Conservation (phyloP, 257 asterid genomes). For the Solanum microdontum region DNA sequence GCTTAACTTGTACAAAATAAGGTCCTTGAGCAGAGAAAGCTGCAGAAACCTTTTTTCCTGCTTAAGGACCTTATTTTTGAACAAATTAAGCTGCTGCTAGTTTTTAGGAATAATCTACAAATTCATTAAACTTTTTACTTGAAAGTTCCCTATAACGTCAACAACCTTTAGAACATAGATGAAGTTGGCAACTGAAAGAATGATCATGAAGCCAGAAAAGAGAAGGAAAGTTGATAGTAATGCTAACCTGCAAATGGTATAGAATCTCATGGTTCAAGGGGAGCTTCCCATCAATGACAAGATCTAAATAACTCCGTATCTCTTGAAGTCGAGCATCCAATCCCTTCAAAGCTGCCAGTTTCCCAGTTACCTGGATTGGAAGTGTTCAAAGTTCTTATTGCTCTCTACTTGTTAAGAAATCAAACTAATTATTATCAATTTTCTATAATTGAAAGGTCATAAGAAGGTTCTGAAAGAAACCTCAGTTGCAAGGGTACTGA, state of each 20-base stretch:
- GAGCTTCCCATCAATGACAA: slow-evolving; percentile 79
- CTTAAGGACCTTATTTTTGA: not conserved
- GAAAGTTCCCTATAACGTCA: not conserved
- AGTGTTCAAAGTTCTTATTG: not conserved
- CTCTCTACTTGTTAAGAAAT: not conserved
- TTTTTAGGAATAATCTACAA: not conserved
- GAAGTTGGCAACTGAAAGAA: not conserved
- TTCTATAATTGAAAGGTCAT: not conserved
- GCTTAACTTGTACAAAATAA: not conserved
- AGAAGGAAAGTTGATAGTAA: not conserved
- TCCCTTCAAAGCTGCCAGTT: slow-evolving; percentile 88
- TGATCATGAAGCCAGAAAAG: not conserved
- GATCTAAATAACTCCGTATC: slow-evolving; percentile 71
- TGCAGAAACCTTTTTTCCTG: not conserved
- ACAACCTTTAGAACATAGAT: not conserved
- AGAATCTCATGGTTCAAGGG: slow-evolving; percentile 94
- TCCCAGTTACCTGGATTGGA: slow-evolving; percentile 69
- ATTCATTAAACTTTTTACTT: not conserved
- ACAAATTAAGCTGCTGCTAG: not conserved
- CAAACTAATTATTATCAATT: not conserved
- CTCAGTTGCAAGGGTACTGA: slow-evolving; percentile 96
- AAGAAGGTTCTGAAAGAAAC: slow-evolving; percentile 56
- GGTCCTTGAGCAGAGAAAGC: not conserved
- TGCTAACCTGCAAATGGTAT: slow-evolving; percentile 78
- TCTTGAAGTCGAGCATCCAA: slow-evolving; percentile 89